Base-by-base conservation (phyloP, 2,329 filamentous ascomycete species). In the Alternaria gaisen region DNA sequence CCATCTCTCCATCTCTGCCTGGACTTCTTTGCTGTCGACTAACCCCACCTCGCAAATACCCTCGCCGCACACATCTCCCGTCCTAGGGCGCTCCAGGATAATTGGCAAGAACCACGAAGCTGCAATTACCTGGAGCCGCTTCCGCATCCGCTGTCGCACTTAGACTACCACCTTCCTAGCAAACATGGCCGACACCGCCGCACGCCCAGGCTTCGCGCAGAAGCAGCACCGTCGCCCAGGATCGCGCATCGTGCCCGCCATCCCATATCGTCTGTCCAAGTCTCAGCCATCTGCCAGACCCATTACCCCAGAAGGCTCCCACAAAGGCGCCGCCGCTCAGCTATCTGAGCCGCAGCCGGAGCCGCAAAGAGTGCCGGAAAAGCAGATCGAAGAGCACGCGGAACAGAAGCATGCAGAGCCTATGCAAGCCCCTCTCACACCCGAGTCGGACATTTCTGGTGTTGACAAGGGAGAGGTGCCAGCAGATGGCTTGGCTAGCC, bases 51-150 rank as follows among this genome's bases (percentile, higher is more conserved):
- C 44, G 58, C 53, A 60, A 53, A 50, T 61, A 66, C 59, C 58
- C 65, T 56, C 60, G 41, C 53, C 54, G 56, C 59, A 55, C 66
- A 60, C 61, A 62, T 60, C 65, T 52, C 61, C 65, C 43, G 28
- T 53, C 51, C 53, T 60, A 66, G 68, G 71, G 77, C 77, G 76
- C 78, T 80, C 78, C 77, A 79, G 76, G 78, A 75, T 78, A 79
- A 79, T 80, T 79, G 77, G 68, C 72, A 71, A 66, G 42, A 60
- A 53, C 48, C 42, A 54, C 58, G 28, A 60, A 54, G 61, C 63
- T 71, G 69, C 75, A 78, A 77, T 79, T 80, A 78, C 77, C 77
- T 80, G 78, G 78, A 80, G 77, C 73, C 75, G 77, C 77, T 77
- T 50, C 46, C 46, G 46, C 32, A n/a, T 48, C 30, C 30, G 30